Conservation (phyloP, 1,284 basidiomycete genomes). For the Ceratorhiza oryzae-sativae region DNA sequence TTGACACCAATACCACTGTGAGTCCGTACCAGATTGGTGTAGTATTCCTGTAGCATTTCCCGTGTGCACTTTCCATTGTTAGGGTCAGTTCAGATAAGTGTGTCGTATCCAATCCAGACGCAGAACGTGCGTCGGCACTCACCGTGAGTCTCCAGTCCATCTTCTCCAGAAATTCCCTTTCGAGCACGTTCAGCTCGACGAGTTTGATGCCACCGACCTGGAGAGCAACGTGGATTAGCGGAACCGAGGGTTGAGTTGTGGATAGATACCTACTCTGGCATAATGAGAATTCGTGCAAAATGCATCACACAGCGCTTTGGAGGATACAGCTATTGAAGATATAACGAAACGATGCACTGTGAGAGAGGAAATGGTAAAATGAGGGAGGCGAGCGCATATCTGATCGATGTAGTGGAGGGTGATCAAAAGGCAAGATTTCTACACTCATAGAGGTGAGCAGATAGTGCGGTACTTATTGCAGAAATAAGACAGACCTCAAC, state of each 20-base stretch:
- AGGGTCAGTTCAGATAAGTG: slow-evolving; percentile 14
- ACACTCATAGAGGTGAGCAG: slow-evolving; percentile 36
- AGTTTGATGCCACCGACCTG: slow-evolving; percentile 92
- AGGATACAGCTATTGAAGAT: slow-evolving; percentile 83
- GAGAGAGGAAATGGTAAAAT: slow-evolving; percentile 90
- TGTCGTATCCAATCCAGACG: slow-evolving; percentile 14
- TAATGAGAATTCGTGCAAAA: slow-evolving; percentile 94
- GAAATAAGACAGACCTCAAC: slow-evolving; percentile 70
- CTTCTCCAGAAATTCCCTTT: slow-evolving; percentile 87
- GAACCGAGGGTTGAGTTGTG: not conserved
- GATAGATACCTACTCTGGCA: slow-evolving; percentile 53
- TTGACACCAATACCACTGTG: slow-evolving; percentile 61
- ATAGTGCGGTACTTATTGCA: not conserved
- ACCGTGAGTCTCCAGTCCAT: slow-evolving; percentile 94
- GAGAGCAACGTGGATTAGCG: slow-evolving; percentile 21
- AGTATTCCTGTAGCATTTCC: slow-evolving; percentile 82
- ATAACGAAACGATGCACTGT: slow-evolving; percentile 97
- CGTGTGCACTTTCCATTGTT: slow-evolving; percentile 66
- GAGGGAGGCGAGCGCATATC: slow-evolving; percentile 83
- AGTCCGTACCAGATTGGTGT: slow-evolving; percentile 80
- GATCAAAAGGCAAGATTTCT: slow-evolving; percentile 89
- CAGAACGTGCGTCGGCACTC: slow-evolving; percentile 54
- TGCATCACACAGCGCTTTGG: slow-evolving; percentile 90
- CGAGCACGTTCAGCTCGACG: slow-evolving; percentile 87
- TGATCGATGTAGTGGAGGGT: slow-evolving; percentile 94